Evolutionary conservation across 2,329 filamentous ascomycete species (phyloP).

Genomic region (Ascochyta lentis): DNA sequence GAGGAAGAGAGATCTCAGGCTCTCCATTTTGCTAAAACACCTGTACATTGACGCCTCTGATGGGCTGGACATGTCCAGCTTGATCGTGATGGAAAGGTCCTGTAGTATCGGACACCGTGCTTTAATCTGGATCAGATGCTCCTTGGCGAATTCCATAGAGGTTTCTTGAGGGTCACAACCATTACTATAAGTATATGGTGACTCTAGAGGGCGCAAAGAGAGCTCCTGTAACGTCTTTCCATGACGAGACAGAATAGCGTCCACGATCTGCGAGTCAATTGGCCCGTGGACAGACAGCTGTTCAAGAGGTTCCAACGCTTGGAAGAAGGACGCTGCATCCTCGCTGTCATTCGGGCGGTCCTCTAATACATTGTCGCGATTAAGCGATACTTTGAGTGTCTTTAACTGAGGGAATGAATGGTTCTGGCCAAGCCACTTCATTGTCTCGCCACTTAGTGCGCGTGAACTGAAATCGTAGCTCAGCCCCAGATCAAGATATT

Average conservation of each 20-base stretch:
- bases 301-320: slow-evolving; percentile 20
- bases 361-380: not conserved
- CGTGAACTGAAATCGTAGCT: too few relatives aligned
- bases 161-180: slow-evolving; percentile 18
- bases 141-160: slow-evolving; percentile 25
- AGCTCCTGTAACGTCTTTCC: not conserved
- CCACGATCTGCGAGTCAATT: slow-evolving; percentile 19
- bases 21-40: slow-evolving; percentile 23
- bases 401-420: too few relatives aligned
- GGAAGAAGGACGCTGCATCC: too few relatives aligned
- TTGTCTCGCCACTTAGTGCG: too few relatives aligned
- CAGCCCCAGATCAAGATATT: too few relatives aligned
- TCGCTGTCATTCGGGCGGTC: too few relatives aligned
- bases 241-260: slow-evolving; percentile 16
- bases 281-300: slow-evolving; percentile 22
- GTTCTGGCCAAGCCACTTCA: too few relatives aligned
- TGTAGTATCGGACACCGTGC: slow-evolving; percentile 19
- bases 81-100: slow-evolving; percentile 26
- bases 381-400: too few relatives aligned
- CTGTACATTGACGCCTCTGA: slow-evolving; percentile 25
- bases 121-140: slow-evolving; percentile 22
- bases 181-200: not conserved
- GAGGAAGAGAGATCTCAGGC: slow-evolving; percentile 23
- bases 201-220: too few relatives aligned
- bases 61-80: slow-evolving; percentile 24